Percentiles rank a stretch among this genome's conserved stretches.
phyloP scores from a whole-genome alignment of 1,139 yeast species.

The Diutina ranongensis region DNA sequence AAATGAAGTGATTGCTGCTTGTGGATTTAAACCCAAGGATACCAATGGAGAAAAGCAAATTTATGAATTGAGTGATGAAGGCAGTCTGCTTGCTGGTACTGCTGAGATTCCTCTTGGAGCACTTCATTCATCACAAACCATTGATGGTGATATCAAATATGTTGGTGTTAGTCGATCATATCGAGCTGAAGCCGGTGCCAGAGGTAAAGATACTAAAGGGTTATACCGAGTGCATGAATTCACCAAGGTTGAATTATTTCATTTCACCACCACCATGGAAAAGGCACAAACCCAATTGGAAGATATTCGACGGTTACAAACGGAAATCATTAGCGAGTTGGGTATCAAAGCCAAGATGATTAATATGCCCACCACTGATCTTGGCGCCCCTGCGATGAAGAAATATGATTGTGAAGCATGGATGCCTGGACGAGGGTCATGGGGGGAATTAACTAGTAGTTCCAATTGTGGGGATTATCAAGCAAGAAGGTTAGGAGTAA shows the following conservation, averaged over 20 bases:
- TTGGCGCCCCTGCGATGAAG: slow-evolving; percentile 88
- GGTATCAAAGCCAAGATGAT: slow-evolving; percentile 76
- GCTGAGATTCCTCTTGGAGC: slow-evolving; percentile 96
- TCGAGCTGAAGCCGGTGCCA: slow-evolving; percentile 95
- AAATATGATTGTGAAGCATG: slow-evolving; percentile 94
- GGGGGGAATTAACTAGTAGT: slow-evolving; percentile 90
- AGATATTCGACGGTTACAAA: slow-evolving; percentile 52
- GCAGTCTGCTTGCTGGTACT: slow-evolving; percentile 74
- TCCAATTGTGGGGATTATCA: slow-evolving; percentile 94
- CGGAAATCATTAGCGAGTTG: slow-evolving; percentile 46
- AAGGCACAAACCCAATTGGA: slow-evolving; percentile 44
- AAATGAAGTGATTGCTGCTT: slow-evolving; percentile 67
- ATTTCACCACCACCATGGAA: slow-evolving; percentile 44
- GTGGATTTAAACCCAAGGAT: slow-evolving; percentile 95
- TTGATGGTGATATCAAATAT: slow-evolving; percentile 24
- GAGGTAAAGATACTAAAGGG: slow-evolving; percentile 89
- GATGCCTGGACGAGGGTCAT: slow-evolving; percentile 93
- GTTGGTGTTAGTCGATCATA: slow-evolving; percentile 84
- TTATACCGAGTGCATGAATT: slow-evolving; percentile 94
- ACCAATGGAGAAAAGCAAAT: slow-evolving; percentile 80
- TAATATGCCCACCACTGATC: slow-evolving; percentile 81
- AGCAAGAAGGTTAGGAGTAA: slow-evolving; percentile 69
- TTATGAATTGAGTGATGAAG: slow-evolving; percentile 43
- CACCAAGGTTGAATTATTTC: slow-evolving; percentile 89
- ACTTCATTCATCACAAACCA: slow-evolving; percentile 27